phyloP scores from a whole-genome alignment of 345 rosid species.

The Citrus glauca region DNA sequence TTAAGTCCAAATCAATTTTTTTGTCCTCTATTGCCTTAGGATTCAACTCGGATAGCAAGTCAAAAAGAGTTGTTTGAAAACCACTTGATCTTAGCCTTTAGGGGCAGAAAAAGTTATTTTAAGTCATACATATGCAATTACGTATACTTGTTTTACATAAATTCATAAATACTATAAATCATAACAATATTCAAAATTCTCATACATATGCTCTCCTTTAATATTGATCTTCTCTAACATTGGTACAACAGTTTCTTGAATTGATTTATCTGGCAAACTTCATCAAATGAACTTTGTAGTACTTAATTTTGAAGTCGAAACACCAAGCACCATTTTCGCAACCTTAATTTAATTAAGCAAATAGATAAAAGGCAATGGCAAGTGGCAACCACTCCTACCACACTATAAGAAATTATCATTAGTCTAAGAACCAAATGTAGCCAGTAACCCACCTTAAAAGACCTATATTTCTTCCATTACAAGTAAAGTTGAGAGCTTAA shows the following conservation, averaged over 20 bases:
- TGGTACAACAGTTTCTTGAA: not conserved
- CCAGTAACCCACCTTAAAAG: too few species aligned
- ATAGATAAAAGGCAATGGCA: not conserved
- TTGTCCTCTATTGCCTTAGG: too few species aligned
- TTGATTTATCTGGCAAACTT: not conserved
- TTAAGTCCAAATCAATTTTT: too few species aligned
- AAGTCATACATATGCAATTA: too few species aligned
- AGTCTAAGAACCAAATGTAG: not conserved
- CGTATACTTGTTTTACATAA: not conserved
- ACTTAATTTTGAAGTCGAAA: not conserved
- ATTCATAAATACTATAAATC: not conserved
- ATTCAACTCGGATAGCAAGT: too few species aligned
- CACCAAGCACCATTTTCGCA: not conserved
- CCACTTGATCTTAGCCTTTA: too few species aligned
- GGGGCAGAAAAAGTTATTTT: too few species aligned
- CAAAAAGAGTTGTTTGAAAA: too few species aligned
- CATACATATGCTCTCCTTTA: not conserved
- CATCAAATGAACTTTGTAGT: not conserved
- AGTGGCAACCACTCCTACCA: not conserved
- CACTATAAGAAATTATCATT: not conserved
- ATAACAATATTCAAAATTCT: not conserved
- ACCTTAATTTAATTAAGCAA: not conserved
- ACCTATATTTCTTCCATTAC: not conserved
- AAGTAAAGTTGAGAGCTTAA: not conserved
- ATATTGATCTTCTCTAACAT: not conserved